A percentile compares a stretch with the other conserved stretches of the same genome.
Evolutionary conservation across 2,329 filamentous ascomycete species (phyloP).

Genomic region (Fusarium sp.): DNA sequence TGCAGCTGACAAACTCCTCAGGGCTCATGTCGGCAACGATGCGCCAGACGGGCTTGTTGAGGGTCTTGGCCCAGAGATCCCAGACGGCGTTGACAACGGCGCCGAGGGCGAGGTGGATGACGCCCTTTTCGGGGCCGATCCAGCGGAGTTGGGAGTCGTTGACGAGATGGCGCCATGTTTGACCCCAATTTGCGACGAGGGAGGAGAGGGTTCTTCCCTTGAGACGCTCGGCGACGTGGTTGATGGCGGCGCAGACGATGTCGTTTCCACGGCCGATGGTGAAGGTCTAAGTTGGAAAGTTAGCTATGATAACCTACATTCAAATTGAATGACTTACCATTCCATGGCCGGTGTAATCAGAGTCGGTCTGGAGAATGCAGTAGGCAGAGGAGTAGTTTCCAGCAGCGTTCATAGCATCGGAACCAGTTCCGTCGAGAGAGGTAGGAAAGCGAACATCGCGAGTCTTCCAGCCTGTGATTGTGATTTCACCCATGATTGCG

Average conservation of each 20-base stretch:
- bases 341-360: conserved; percentile 76
- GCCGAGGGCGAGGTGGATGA: conserved; percentile 90
- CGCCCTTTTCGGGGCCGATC: conserved; percentile 94
- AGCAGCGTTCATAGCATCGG: conserved; percentile 95
- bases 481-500: conserved; percentile 62
- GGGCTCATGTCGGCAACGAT: conserved; percentile 91
- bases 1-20: conserved; percentile 86
- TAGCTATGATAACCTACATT: background rate
- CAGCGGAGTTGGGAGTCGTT: conserved; percentile 90
- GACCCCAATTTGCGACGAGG: conserved; percentile 83
- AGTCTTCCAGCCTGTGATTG: conserved; percentile 77
- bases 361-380: conserved; percentile 88
- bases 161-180: conserved; percentile 92
- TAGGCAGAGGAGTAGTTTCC: conserved; percentile 96
- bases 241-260: conserved; percentile 87
- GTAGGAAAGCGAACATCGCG: conserved; percentile 85
- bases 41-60: conserved; percentile 89
- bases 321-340: conserved; percentile 66
- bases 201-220: conserved; percentile 79
- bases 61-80: conserved; percentile 93
- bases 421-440: conserved; percentile 96
- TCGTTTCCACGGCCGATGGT: conserved; percentile 92
- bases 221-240: conserved; percentile 80
- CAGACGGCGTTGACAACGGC: conserved; percentile 92
- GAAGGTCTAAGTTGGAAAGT: conserved; percentile 66